These are phyloP conservation scores for Diaporthe sp. DNA, from an alignment of 2,329 filamentous ascomycete genomes.

Conservation along the genomic window DNA sequence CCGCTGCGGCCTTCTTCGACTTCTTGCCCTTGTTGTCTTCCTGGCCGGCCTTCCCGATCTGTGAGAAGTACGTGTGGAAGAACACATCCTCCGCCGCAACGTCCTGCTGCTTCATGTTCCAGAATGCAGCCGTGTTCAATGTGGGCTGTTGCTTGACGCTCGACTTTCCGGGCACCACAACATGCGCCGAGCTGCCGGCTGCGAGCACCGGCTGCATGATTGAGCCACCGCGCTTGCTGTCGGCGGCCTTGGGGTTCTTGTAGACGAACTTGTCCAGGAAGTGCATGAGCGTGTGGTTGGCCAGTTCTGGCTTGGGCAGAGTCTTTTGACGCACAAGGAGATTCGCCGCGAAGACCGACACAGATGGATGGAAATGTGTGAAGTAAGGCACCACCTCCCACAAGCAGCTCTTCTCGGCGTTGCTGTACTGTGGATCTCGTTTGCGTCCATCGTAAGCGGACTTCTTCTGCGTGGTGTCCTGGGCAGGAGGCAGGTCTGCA, in stretches of 20 bases:
- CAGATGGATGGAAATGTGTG: constrained; percentile 92
- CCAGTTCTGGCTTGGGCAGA: constrained; percentile 90
- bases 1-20: constrained; percentile 57
- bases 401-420: constrained; percentile 91
- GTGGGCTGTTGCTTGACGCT: constrained; percentile 52
- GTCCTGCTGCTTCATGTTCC: constrained; percentile 89
- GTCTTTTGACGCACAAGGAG: constrained; percentile 78
- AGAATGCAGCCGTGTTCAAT: constrained; percentile 91
- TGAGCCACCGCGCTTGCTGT: constrained; percentile 80
- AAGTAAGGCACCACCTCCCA: constrained; percentile 90
- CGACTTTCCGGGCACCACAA: constrained; percentile 67
- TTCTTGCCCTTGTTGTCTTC: constrained; percentile 59
- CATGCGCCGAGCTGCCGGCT: constrained; percentile 66
- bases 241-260: constrained; percentile 84
- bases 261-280: constrained; percentile 99
- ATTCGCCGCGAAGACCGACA: constrained; percentile 83
- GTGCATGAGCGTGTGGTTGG: constrained; percentile 90
- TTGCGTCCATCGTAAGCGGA: constrained; percentile 86
- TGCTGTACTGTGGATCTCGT: constrained; percentile 90
- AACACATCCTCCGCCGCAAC: constrained; percentile 94
- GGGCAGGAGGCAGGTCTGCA: constrained; percentile 51
- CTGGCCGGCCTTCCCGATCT: constrained; percentile 74
- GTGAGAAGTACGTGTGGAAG: constrained; percentile 97
- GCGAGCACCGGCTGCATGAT: constrained; percentile 93
- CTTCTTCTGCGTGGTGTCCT: constrained; percentile 42